Base-by-base conservation (phyloP, 192 early-diverging fungal species). In the Coemansia asiatica region DNA sequence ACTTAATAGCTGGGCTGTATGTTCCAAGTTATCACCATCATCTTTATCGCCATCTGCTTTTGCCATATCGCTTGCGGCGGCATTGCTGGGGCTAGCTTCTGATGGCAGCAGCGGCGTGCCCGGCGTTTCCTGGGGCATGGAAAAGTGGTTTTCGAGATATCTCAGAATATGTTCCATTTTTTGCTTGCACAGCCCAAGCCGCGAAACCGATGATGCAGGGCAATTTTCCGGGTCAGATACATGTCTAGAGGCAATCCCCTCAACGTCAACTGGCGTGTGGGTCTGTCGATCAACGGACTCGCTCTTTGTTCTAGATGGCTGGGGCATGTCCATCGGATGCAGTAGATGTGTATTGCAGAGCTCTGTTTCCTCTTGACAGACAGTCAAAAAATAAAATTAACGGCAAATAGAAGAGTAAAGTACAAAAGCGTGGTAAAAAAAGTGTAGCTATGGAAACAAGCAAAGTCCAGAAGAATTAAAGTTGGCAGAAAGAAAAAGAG, bases 131-230 rank as follows among this genome's bases (percentile, higher is more conserved):
- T 75, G 72, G 18, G 72, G 44, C 23, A 57, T 50, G 59, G 60
- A 69, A n/a, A 56, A 56, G 38, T 72, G 72, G 63, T 71, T 62
- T 36, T 68, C 53, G 22, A 81, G 65, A 55, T 75, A 75, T 23
- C 66, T 51, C 40, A 63, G 25, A 27, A 81, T 68, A 44, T 62
- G 78, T 21, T 63, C 68, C 53, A 69, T 62, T 63, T 81, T 81
- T 19, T 46, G 51, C 12, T 68, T 46, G n/a, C 68, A 58, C 25
- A 74, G 62, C 29, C 51, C 56, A 26, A 46, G 22, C 21, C 36
- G 33, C 40, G 58, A 46, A 25, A 46, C 38, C 22, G 58, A 22
- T 47, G 48, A 51, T 46, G 58, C 58, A 60, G 36, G 58, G 36
- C 19, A 46, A 46, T 60, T 38, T 19, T 21, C 58, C n/a, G 12